These are phyloP conservation scores for Apiospora marii DNA, from an alignment of 2,329 filamentous ascomycete species.

Conservation along the genomic window DNA sequence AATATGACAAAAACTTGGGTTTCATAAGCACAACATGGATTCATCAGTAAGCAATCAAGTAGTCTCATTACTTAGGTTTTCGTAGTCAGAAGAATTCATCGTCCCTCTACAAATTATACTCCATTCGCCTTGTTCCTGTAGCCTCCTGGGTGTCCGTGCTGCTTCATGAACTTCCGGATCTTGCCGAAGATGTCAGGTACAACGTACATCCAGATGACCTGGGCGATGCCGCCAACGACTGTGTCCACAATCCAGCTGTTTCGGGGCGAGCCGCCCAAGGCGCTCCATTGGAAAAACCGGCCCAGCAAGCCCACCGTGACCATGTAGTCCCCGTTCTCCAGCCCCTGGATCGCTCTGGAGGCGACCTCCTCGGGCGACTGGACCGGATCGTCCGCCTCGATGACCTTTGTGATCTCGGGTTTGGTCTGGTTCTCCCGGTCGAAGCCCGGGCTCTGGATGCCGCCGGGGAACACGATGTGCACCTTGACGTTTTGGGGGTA, in stretches of 20 bases:
- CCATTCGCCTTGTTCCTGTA: constrained; percentile 43
- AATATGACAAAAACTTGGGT: neutral
- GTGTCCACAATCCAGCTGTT: constrained; percentile 69
- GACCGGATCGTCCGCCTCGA: constrained; percentile 84
- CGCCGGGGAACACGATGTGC: constrained; percentile 84
- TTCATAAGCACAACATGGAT: neutral
- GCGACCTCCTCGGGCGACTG: constrained; percentile 85
- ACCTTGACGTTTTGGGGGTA: constrained; percentile 86
- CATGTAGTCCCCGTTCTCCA: constrained; percentile 83
- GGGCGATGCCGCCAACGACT: constrained; percentile 60
- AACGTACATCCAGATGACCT: constrained; percentile 66
- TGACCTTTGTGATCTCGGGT: constrained; percentile 77
- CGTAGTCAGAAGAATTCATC: neutral
- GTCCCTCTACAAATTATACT: neutral
- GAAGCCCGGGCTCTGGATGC: constrained; percentile 79
- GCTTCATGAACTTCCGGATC: constrained; percentile 63
- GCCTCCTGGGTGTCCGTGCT: constrained; percentile 64
- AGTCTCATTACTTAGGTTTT: neutral
- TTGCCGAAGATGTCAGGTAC: constrained; percentile 63
- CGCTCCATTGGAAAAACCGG: constrained; percentile 71
- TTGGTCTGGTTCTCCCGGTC: constrained; percentile 81
- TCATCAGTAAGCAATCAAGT: neutral
- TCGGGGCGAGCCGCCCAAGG: constrained; percentile 62
- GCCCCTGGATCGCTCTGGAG: constrained; percentile 68
- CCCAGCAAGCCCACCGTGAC: constrained; percentile 80